Conservation (phyloP, 306 rosid species). For the Psophocarpus tetragonolobus region DNA sequence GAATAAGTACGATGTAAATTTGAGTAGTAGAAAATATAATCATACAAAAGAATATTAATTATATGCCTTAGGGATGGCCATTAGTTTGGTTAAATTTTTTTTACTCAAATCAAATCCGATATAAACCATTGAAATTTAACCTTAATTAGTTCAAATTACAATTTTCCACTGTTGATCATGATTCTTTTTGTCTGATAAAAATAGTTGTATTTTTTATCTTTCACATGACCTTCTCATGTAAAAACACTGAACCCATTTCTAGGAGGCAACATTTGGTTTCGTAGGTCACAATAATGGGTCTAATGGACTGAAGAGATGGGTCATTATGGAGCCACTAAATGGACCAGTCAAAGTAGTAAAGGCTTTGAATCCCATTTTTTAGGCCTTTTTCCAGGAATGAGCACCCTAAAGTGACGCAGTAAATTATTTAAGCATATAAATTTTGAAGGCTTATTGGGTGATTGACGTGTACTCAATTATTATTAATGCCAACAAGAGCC, state of each 20-base stretch:
- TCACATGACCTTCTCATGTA: neutral
- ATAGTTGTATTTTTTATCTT: neutral
- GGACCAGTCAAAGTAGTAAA: constrained; percentile 47
- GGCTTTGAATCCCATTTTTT: constrained; percentile 56
- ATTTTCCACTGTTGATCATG: too few relatives aligned
- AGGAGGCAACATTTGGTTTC: neutral
- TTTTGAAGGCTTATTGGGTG: constrained; percentile 29
- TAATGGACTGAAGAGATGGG: constrained; percentile 19
- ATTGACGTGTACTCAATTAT: constrained; percentile 36
- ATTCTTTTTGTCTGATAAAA: too few relatives aligned
- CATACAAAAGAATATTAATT: too few relatives aligned
- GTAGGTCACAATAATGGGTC: constrained; percentile 22
- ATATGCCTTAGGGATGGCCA: too few relatives aligned
- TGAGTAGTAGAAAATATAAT: too few relatives aligned
- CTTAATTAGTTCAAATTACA: too few relatives aligned
- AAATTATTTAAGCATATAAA: constrained; percentile 33
- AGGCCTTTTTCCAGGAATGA: constrained; percentile 52
- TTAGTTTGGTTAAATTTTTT: too few relatives aligned
- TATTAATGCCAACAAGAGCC: constrained; percentile 53
- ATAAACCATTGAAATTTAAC: too few relatives aligned
- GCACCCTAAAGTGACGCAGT: constrained; percentile 53
- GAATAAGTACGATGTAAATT: too few relatives aligned
- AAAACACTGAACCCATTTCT: neutral
- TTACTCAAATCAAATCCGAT: too few relatives aligned
- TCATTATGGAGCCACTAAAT: constrained; percentile 55